Conservation (phyloP, 495 filamentous ascomycete genomes). For the Penicillium macrosclerotiorum region DNA sequence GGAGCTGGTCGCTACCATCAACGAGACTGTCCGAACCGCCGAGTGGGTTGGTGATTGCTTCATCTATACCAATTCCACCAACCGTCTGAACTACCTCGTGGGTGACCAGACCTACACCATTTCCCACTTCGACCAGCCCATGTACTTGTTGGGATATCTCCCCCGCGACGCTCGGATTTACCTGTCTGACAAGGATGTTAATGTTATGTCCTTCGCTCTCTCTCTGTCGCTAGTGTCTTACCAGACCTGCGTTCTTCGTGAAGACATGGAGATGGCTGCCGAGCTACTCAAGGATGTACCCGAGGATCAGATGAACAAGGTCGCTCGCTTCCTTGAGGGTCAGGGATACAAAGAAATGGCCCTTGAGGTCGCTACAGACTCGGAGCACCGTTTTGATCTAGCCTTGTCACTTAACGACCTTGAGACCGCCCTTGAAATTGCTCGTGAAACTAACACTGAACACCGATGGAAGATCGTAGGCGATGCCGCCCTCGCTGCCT, state of each 20-base stretch:
- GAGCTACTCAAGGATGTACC: slow-evolving; percentile 82
- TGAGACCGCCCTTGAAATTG: slow-evolving; percentile 80
- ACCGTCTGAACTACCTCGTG: slow-evolving; percentile 96
- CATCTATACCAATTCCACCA: slow-evolving; percentile 96
- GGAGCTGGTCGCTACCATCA: slow-evolving; percentile 91
- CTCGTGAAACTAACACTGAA: slow-evolving; percentile 77
- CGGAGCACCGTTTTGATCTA: slow-evolving; percentile 95
- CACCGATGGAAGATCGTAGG: slow-evolving; percentile 98
- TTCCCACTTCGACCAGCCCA: slow-evolving; percentile 90
- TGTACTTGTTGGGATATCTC: slow-evolving; percentile 94
- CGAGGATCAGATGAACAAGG: slow-evolving; percentile 90
- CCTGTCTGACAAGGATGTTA: slow-evolving; percentile 91
- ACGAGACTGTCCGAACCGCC: slow-evolving; percentile 89
- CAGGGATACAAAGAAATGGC: slow-evolving; percentile 95
- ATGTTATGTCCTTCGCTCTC: slow-evolving; percentile 83
- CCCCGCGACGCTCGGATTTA: slow-evolving; percentile 92
- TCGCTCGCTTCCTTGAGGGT: slow-evolving; percentile 95
- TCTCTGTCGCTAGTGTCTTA: slow-evolving; percentile 96
- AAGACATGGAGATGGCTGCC: slow-evolving; percentile 88
- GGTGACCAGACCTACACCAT: slow-evolving; percentile 99
- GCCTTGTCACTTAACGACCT: slow-evolving; percentile 81
- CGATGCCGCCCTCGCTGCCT: slow-evolving; percentile 80
- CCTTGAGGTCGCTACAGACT: slow-evolving; percentile 92
- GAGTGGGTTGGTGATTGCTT: slow-evolving; percentile 99
- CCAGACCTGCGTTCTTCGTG: slow-evolving; percentile 91